A percentile compares a stretch with the other conserved stretches of the same genome.
Evolutionary conservation across 768 basidiomycete species (phyloP).

Genomic region (Rhodocollybia butyracea): DNA sequence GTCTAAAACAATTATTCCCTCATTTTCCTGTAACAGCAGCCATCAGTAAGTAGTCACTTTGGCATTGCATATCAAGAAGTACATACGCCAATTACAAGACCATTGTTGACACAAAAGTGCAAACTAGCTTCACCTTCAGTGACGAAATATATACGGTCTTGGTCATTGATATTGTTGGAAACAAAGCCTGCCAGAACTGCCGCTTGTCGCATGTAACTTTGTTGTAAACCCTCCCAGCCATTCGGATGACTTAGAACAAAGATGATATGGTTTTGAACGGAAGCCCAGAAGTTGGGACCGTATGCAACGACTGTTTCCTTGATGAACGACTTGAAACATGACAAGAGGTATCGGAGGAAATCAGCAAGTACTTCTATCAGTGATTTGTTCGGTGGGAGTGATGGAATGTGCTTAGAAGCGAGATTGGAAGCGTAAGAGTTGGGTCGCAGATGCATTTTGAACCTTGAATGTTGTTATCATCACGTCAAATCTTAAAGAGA

Average conservation of each 20-base stretch:
- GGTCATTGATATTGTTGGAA: slow-evolving; percentile 32
- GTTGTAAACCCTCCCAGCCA: slow-evolving; percentile 63
- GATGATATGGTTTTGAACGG: slow-evolving; percentile 38
- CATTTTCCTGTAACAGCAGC: slow-evolving; percentile 14
- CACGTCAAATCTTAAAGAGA: slow-evolving; percentile 2
- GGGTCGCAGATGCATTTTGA: slow-evolving; percentile 36
- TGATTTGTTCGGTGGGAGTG: slow-evolving; percentile 40
- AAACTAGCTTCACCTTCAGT: slow-evolving; percentile 65
- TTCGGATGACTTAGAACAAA: slow-evolving; percentile 62
- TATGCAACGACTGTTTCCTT: slow-evolving; percentile 39
- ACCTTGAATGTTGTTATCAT: slow-evolving; percentile 24
- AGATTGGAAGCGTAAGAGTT: slow-evolving; percentile 13
- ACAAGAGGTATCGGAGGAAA: slow-evolving; percentile 45
- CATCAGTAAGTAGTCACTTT: background rate
- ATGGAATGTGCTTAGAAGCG: slow-evolving; percentile 23
- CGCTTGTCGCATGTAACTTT: slow-evolving; percentile 52
- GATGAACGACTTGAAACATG: slow-evolving; percentile 45
- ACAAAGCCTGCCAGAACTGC: slow-evolving; percentile 53
- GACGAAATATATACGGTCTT: slow-evolving; percentile 46
- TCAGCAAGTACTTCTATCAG: slow-evolving; percentile 44
- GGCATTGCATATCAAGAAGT: slow-evolving; percentile 13
- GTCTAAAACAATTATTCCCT: slow-evolving; percentile 41
- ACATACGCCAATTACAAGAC: slow-evolving; percentile 32
- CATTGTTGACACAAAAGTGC: slow-evolving; percentile 51
- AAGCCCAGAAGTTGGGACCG: slow-evolving; percentile 43